These are phyloP conservation scores for Aspergillus amoenus DNA, from an alignment of 2,329 filamentous ascomycete species.

Conservation along the genomic window DNA sequence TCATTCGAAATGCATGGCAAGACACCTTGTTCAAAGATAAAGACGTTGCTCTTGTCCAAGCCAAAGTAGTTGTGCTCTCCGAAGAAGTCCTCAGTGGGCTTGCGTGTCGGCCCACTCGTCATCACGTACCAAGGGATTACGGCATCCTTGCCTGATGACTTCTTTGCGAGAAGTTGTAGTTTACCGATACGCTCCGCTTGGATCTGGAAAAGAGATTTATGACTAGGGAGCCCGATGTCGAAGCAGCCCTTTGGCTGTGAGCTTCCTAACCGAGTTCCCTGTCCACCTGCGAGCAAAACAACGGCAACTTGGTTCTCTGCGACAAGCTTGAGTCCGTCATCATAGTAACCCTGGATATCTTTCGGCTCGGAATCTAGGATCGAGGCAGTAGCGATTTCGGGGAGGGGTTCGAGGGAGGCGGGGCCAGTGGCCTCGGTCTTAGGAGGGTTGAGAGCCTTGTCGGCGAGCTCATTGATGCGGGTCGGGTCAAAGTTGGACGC, in stretches of 20 bases:
- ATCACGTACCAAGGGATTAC: slow-evolving; percentile 98
- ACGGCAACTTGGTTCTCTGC: slow-evolving; percentile 73
- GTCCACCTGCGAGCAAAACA: slow-evolving; percentile 94
- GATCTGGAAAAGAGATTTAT: slow-evolving; percentile 96
- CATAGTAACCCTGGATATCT: slow-evolving; percentile 82
- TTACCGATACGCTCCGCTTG: slow-evolving; percentile 92
- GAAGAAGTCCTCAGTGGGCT: slow-evolving; percentile 92
- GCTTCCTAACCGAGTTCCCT: slow-evolving; percentile 91
- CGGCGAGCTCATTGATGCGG: slow-evolving; percentile 82
- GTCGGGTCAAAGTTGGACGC: slow-evolving; percentile 77
- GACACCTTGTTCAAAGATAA: slow-evolving; percentile 95
- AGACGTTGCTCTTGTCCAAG: slow-evolving; percentile 77
- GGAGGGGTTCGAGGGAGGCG: slow-evolving; percentile 76
- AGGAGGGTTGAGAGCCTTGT: slow-evolving; percentile 77
- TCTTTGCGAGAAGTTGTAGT: slow-evolving; percentile 75
- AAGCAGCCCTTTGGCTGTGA: slow-evolving; percentile 97
- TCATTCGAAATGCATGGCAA: slow-evolving; percentile 96
- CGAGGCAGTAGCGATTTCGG: slow-evolving; percentile 80
- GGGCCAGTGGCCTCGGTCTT: slow-evolving; percentile 49
- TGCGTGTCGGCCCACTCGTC: slow-evolving; percentile 92
- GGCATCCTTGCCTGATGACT: slow-evolving; percentile 61
- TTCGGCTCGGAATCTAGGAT: slow-evolving; percentile 82
- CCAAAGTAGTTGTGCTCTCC: slow-evolving; percentile 88
- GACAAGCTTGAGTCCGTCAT: slow-evolving; percentile 64
- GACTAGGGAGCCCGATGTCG: slow-evolving; percentile 88